Conservation (phyloP, 805 yeast species). For the Lipomyces japonicus region DNA sequence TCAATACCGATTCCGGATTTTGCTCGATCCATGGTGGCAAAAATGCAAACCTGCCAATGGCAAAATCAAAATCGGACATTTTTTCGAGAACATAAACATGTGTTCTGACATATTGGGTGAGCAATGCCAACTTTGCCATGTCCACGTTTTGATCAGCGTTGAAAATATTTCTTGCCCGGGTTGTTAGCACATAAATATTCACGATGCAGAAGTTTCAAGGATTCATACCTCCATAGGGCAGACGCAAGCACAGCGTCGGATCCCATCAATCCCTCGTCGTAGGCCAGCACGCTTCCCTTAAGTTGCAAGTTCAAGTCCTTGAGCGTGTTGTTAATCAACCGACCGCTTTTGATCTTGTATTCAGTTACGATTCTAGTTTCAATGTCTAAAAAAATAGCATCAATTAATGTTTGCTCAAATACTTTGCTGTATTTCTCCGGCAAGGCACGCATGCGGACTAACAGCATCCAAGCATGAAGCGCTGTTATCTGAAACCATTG, state of each 20-base stretch:
- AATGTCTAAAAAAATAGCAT: slow-evolving; percentile 83
- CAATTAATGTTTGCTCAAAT: slow-evolving; percentile 89
- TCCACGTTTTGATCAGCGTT: slow-evolving; percentile 73
- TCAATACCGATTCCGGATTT: slow-evolving; percentile 39
- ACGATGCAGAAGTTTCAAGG: slow-evolving; percentile 77
- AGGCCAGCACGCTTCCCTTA: slow-evolving; percentile 82
- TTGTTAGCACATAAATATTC: too few relatives aligned
- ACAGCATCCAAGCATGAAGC: slow-evolving; percentile 88
- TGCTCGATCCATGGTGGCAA: slow-evolving; percentile 79
- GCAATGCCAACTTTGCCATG: slow-evolving; percentile 76
- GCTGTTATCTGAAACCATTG: slow-evolving; percentile 94
- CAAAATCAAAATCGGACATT: slow-evolving; percentile 88
- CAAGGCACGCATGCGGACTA: slow-evolving; percentile 93
- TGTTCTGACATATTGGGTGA: slow-evolving; percentile 84
- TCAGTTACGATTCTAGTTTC: slow-evolving; percentile 82
- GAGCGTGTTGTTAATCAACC: slow-evolving; percentile 78
- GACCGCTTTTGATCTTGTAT: slow-evolving; percentile 74
- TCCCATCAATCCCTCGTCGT: slow-evolving; percentile 87
- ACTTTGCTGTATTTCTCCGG: slow-evolving; percentile 84
- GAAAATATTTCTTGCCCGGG: slow-evolving; percentile 64
- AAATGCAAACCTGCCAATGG: slow-evolving; percentile 81
- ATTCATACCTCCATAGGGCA: slow-evolving; percentile 39
- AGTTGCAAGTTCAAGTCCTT: slow-evolving; percentile 88
- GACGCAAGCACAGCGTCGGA: slow-evolving; percentile 50
- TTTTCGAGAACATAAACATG: slow-evolving; percentile 83